phyloP scores from a whole-genome alignment of 805 yeast genomes.

The Kluyveromyces wickerhamii region DNA sequence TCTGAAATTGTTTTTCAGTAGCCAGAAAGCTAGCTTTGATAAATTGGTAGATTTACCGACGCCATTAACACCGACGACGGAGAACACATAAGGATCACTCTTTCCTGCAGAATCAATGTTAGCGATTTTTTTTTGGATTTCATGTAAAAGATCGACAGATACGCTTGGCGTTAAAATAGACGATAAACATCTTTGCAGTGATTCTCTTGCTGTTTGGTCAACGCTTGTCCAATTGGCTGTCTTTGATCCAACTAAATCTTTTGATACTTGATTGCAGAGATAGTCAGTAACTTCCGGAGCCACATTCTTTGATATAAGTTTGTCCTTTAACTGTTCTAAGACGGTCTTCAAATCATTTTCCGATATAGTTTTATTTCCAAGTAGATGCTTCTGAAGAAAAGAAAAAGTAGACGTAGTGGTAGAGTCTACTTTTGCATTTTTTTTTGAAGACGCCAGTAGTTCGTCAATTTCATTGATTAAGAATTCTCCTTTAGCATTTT shows the following conservation, averaged over 20 bases:
- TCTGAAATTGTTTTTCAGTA: conserved; percentile 76
- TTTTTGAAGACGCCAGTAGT: conserved; percentile 17
- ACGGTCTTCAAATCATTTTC: conserved; percentile 59
- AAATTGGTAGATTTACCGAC: conserved; percentile 95
- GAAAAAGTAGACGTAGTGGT: conserved; percentile 34
- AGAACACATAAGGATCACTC: conserved; percentile 77
- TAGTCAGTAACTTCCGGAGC: conserved; percentile 82
- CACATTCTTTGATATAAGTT: conserved; percentile 76
- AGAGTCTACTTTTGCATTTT: conserved; percentile 13
- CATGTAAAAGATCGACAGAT: conserved; percentile 77
- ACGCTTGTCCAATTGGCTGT: conserved; percentile 69
- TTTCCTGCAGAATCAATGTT: conserved; percentile 20
- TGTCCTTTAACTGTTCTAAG: conserved; percentile 59
- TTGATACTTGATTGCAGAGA: conserved; percentile 61
- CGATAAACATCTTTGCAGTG: conserved; percentile 51
- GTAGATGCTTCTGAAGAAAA: conserved; percentile 44
- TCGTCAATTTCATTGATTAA: conserved; percentile 54
- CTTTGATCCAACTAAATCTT: conserved; percentile 62
- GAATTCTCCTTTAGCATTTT: conserved; percentile 48
- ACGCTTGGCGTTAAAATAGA: conserved; percentile 86
- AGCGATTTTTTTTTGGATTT: conserved; percentile 45
- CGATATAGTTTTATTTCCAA: conserved; percentile 64
- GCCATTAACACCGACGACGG: conserved; percentile 96
- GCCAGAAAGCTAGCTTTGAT: conserved; percentile 93
- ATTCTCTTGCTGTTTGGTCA: conserved; percentile 62